Evolutionary conservation across 192 early-diverging fungal species (phyloP).

Genomic region (Coemansia sp.): DNA sequence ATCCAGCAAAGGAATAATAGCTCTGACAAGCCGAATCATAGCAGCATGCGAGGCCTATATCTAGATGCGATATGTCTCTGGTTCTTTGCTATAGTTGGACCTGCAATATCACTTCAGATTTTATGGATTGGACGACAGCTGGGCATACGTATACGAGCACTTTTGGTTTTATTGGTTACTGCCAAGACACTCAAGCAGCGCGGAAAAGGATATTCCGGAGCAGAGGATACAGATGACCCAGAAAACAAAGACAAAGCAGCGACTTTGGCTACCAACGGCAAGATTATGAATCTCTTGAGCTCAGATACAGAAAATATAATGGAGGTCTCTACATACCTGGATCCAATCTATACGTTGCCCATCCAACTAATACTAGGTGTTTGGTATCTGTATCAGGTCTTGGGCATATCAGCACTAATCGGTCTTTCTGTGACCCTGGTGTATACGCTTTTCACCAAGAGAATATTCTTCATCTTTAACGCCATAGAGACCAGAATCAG

Average conservation of each 20-base stretch:
- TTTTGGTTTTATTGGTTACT: constrained; percentile 59
- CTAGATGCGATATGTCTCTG: constrained; percentile 61
- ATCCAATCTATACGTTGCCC: constrained; percentile 58
- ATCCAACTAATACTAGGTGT: constrained; percentile 62
- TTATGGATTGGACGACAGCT: neutral
- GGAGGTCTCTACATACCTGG: constrained; percentile 52
- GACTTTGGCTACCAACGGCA: constrained; percentile 30
- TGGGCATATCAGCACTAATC: constrained; percentile 71
- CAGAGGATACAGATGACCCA: neutral
- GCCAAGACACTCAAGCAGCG: constrained; percentile 58
- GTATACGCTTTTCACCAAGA: constrained; percentile 50
- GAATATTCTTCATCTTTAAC: constrained; percentile 20
- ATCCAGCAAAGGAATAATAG: constrained; percentile 31
- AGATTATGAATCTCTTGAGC: constrained; percentile 53
- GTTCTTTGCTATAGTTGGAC: constrained; percentile 21
- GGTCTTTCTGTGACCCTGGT: constrained; percentile 65
- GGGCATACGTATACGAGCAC: constrained; percentile 56
- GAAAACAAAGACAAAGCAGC: neutral
- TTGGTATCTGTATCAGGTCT: constrained; percentile 61
- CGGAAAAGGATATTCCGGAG: constrained; percentile 20
- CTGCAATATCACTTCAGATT: no score
- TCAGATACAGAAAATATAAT: neutral
- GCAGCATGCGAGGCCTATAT: constrained; percentile 34
- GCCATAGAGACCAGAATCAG: neutral
- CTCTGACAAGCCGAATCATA: constrained; percentile 9